These are phyloP conservation scores for Lodderomyces beijingensis DNA, from an alignment of 1,139 yeast species.

Conservation along the genomic window DNA sequence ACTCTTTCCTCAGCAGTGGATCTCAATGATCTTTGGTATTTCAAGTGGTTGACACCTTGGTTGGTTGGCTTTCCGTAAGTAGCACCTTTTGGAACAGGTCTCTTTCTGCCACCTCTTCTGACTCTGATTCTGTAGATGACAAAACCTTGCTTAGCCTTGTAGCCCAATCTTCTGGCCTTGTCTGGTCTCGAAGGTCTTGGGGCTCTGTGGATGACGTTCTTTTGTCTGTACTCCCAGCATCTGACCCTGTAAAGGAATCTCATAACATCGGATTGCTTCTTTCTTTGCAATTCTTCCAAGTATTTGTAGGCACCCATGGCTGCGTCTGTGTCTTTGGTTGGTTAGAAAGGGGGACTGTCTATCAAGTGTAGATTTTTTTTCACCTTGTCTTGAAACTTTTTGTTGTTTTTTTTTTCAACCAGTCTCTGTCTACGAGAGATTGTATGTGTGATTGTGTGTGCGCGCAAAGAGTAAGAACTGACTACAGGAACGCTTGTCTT, in stretches of 20 bases:
- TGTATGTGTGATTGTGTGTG: too few species aligned
- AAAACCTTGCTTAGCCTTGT: constrained; percentile 99
- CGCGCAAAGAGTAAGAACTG: too few species aligned
- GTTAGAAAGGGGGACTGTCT: not conserved
- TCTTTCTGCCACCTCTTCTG: constrained; percentile 99
- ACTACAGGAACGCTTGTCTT: too few species aligned
- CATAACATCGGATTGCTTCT: constrained; percentile 99
- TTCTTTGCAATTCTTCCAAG: constrained; percentile 98
- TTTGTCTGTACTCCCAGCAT: constrained; percentile 99
- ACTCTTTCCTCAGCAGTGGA: constrained; percentile 99
- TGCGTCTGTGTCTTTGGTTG: constrained; percentile 2
- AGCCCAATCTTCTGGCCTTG: constrained; percentile 99
- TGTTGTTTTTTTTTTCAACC: too few species aligned
- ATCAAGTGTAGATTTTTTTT: too few species aligned
- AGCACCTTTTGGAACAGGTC: constrained; percentile 99
- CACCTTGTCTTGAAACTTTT: too few species aligned
- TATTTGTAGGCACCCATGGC: constrained; percentile 99
- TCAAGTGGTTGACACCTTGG: constrained; percentile 99
- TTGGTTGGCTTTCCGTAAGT: constrained; percentile 99
- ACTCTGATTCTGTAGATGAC: constrained; percentile 98
- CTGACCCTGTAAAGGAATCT: constrained; percentile 99
- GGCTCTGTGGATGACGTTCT: constrained; percentile 98
- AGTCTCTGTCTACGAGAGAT: too few species aligned
- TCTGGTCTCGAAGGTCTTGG: constrained; percentile 99
- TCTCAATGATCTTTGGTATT: constrained; percentile 98